phyloP scores from a whole-genome alignment of 2,329 filamentous ascomycete genomes.

The Colletotrichum camelliae region DNA sequence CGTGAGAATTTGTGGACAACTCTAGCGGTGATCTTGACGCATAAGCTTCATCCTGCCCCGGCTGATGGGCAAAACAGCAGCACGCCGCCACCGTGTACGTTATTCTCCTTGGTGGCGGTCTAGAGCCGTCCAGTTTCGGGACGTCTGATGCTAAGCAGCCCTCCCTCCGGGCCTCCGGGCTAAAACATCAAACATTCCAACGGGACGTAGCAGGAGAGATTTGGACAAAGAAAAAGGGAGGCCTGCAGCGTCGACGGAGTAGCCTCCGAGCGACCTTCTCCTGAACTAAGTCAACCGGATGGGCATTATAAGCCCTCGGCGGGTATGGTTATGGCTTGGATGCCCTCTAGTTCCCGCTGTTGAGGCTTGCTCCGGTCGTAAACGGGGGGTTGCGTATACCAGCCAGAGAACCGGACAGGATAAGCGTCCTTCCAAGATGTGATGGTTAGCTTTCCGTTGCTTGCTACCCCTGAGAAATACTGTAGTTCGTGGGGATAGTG shows the following conservation, averaged over 20 bases:
- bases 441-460: neutral
- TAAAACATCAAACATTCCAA: constrained; percentile 8
- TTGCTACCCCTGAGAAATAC: neutral
- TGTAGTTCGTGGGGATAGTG: neutral
- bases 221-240: neutral
- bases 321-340: neutral
- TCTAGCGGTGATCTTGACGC: neutral
- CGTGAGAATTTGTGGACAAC: neutral
- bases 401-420: neutral
- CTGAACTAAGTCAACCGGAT: neutral
- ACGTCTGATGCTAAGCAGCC: neutral
- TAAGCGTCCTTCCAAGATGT: neutral
- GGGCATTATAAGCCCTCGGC: neutral
- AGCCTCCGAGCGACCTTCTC: neutral
- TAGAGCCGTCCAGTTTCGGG: neutral
- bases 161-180: neutral
- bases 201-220: neutral
- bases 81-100: neutral
- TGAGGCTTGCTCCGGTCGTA: neutral
- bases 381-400: neutral
- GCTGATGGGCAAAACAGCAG: neutral
- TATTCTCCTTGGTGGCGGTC: neutral
- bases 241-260: neutral
- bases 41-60: neutral
- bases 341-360: neutral